Conservation (phyloP, 2,329 filamentous ascomycete genomes). For the Colletotrichum sp. region DNA sequence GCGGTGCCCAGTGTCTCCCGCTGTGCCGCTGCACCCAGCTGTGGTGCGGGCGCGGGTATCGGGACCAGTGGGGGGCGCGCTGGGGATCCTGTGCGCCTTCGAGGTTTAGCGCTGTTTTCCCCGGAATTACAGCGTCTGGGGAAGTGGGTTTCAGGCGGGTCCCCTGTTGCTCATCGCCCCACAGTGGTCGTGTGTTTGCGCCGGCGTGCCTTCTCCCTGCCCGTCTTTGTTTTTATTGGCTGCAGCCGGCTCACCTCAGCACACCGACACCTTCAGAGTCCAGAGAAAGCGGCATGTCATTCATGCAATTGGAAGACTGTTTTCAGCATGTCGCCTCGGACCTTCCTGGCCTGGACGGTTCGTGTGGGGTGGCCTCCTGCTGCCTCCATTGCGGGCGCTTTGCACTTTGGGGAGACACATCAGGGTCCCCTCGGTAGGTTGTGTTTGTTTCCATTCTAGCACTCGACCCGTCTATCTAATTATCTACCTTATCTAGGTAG, state of each 20-base stretch:
- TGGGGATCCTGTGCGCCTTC: neutral
- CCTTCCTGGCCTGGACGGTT: neutral
- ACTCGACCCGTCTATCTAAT: neutral
- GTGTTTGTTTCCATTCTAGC: neutral
- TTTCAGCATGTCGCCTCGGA: neutral
- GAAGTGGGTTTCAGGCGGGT: constrained; percentile 19
- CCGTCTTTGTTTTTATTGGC: neutral
- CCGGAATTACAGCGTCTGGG: constrained; percentile 24
- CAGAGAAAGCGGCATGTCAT: neutral
- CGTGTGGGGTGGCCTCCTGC: constrained; percentile 1
- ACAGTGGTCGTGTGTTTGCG: neutral
- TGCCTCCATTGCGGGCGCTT: neutral
- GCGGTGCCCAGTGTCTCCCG: neutral
- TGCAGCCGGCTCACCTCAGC: neutral
- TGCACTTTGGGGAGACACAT: neutral
- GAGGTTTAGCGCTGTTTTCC: constrained; percentile 18
- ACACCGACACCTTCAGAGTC: neutral
- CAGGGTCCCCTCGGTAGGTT: neutral
- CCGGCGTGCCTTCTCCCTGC: neutral
- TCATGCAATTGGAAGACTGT: neutral
- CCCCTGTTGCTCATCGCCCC: constrained; percentile 3
- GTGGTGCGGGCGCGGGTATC: constrained; percentile 13
- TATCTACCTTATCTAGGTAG: neutral
- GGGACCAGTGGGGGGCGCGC: constrained; percentile 9
- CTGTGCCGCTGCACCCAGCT: neutral